Evolutionary conservation across 2,329 filamentous ascomycete genomes (phyloP).

Genomic region (Paraconiothyrium brasiliense): DNA sequence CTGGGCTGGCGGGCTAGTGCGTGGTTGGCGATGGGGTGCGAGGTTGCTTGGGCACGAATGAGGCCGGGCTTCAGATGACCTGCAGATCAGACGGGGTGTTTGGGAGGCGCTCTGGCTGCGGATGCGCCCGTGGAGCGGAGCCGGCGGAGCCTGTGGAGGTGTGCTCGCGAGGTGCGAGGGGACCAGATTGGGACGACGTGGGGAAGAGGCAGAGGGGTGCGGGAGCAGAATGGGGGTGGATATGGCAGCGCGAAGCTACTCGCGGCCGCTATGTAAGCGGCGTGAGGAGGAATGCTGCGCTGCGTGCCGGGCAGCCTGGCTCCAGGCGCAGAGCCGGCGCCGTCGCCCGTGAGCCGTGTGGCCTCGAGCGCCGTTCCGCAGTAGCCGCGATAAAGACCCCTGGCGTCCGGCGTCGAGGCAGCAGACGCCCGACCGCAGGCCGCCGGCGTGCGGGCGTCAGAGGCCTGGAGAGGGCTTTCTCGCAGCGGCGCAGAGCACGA

Average conservation of each 20-base stretch:
- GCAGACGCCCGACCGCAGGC: neutral
- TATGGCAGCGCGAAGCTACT: conserved; percentile 5
- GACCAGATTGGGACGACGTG: conserved; percentile 18
- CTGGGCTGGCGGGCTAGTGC: conserved; percentile 5
- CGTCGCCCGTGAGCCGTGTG: conserved; percentile 5
- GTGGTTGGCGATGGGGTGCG: conserved; percentile 11
- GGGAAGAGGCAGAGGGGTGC: conserved; percentile 17
- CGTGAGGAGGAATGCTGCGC: conserved; percentile 15
- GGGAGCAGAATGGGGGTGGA: conserved; percentile 21
- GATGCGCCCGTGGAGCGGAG: conserved; percentile 8
- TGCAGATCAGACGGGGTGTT: neutral
- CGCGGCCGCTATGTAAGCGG: conserved; percentile 13
- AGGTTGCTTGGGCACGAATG: conserved; percentile 13
- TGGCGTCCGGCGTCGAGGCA: conserved; percentile 1
- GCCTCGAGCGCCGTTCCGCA: conserved; percentile 32
- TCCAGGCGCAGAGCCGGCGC: neutral
- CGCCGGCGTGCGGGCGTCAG: neutral
- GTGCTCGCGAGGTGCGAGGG: neutral
- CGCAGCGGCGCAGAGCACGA: no score
- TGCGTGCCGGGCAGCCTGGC: conserved; percentile 14
- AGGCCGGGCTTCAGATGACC: conserved; percentile 6
- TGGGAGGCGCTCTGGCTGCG: conserved; percentile 8
- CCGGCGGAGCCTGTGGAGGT: conserved; percentile 8
- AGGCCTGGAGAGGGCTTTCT: no score
- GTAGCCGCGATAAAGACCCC: conserved; percentile 41